A percentile compares a stretch with the other conserved stretches of the same genome.
Conservation (phyloP, 1,284 basidiomycete genomes). For the Trichosporon sp. region DNA sequence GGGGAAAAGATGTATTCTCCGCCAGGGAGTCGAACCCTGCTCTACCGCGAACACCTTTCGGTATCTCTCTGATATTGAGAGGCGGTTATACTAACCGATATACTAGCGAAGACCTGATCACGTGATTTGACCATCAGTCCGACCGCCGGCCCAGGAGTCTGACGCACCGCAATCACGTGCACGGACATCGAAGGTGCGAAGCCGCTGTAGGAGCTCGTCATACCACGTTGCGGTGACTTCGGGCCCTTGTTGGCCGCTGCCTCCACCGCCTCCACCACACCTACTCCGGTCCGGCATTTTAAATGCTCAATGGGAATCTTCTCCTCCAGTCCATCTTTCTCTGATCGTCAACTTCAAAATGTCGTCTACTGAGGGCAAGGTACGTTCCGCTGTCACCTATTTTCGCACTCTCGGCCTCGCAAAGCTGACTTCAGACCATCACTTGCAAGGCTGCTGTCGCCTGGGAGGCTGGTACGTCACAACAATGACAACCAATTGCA, state of each 20-base stretch:
- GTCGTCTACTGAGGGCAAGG: slow-evolving; percentile 18
- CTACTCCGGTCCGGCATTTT: background rate
- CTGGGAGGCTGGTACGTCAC: slow-evolving; percentile 72
- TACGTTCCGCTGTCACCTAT: background rate
- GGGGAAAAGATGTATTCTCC: slow-evolving; percentile 9
- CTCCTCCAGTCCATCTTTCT: background rate
- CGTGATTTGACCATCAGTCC: background rate
- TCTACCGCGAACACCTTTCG: slow-evolving; percentile 6
- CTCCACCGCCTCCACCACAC: background rate
- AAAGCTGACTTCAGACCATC: slow-evolving; percentile 53
- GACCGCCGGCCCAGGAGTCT: too few relatives aligned
- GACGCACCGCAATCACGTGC: background rate
- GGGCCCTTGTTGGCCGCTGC: background rate
- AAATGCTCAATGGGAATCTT: background rate
- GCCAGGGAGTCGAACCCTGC: slow-evolving; percentile 14
- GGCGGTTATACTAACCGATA: slow-evolving; percentile 14
- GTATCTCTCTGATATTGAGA: slow-evolving; percentile 4
- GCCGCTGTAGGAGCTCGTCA: background rate
- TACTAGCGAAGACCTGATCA: slow-evolving; percentile 8
- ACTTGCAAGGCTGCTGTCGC: slow-evolving; percentile 93
- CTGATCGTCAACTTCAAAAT: background rate
- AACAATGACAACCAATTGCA: background rate
- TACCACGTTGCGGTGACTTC: background rate
- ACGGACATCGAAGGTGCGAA: background rate
- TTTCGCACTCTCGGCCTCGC: too few relatives aligned